Percentiles rank a stretch among this genome's conserved stretches.
These are phyloP conservation scores for Yarrowia keelungensis DNA, from an alignment of 805 yeast genomes.

Conservation along the genomic window DNA sequence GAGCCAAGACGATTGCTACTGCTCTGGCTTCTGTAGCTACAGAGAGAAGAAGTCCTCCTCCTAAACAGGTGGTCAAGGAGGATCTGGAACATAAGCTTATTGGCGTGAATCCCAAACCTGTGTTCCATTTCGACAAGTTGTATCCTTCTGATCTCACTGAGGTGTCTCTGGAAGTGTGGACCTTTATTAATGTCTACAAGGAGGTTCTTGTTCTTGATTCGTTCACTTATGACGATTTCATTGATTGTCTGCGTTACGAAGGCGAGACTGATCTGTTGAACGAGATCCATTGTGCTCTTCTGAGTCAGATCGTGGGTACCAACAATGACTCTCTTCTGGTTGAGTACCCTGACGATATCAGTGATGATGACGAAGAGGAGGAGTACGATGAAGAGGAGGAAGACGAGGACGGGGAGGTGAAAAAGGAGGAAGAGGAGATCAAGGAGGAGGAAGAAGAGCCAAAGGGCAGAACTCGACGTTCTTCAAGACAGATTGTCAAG, in stretches of 20 bases:
- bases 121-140: constrained; percentile 31
- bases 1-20: constrained; percentile 11
- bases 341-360: constrained; percentile 46
- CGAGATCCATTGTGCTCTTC: constrained; percentile 71
- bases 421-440: constrained; percentile 44
- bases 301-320: constrained; percentile 61
- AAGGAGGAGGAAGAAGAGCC: constrained; percentile 43
- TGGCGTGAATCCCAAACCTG: constrained; percentile 33
- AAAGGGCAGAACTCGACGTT: constrained; percentile 45
- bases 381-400: constrained; percentile 46
- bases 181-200: constrained; percentile 73
- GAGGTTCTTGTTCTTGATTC: constrained; percentile 69
- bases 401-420: constrained; percentile 46
- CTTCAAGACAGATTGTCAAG: constrained; percentile 39
- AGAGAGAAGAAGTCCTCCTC: constrained; percentile 23
- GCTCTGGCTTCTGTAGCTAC: constrained; percentile 13
- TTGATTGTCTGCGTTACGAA: constrained; percentile 59
- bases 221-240: constrained; percentile 79
- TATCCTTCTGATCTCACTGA: constrained; percentile 43
- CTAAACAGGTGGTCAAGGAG: constrained; percentile 37
- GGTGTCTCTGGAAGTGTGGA: constrained; percentile 67
- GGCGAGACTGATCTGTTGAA: constrained; percentile 62
- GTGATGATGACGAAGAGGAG: constrained; percentile 46
- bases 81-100: constrained; percentile 37
- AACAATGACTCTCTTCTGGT: constrained; percentile 52